phyloP scores from a whole-genome alignment of 805 yeast genomes.

The Limtongozyma cylindracea region DNA sequence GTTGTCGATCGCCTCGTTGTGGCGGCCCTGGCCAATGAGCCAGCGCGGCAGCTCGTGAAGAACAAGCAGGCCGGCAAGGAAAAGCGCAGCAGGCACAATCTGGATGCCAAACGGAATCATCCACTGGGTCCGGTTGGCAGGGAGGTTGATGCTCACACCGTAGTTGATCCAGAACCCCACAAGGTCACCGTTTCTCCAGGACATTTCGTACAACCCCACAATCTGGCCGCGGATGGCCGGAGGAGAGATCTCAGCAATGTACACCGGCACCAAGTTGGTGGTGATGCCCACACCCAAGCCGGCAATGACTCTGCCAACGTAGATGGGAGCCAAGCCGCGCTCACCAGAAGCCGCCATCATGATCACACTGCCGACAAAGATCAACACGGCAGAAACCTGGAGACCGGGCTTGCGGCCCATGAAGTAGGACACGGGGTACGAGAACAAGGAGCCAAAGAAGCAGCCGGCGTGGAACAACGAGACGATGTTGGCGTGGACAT shows the following conservation, averaged over 20 bases:
- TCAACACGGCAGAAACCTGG: conserved; percentile 8
- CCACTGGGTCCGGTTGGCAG: conserved; percentile 8
- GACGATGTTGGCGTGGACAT: conserved; percentile 9
- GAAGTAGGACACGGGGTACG: conserved; percentile 11
- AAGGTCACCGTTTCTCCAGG: conserved; percentile 14
- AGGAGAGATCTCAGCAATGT: conserved; percentile 10
- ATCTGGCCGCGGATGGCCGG: conserved; percentile 11
- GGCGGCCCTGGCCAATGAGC: conserved; percentile 2
- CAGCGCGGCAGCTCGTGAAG: conserved; percentile 13
- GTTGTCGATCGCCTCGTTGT: conserved; percentile 8
- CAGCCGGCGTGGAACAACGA: conserved; percentile 15
- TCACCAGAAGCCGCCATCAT: conserved; percentile 8
- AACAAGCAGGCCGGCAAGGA: conserved; percentile 8
- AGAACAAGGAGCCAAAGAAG: conserved; percentile 12
- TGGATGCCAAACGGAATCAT: conserved; percentile 14
- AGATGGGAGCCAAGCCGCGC: conserved; percentile 10
- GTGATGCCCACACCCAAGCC: conserved; percentile 12
- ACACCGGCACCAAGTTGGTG: conserved; percentile 12
- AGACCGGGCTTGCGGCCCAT: conserved; percentile 9
- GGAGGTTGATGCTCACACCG: conserved; percentile 8
- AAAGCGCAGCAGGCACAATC: conserved; percentile 11
- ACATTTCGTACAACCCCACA: conserved; percentile 9
- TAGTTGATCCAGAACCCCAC: conserved; percentile 13
- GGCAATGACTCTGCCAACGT: conserved; percentile 11
- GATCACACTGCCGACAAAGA: conserved; percentile 11